Conservation (phyloP, 495 filamentous ascomycete genomes). For the Podospora tetraspora region DNA sequence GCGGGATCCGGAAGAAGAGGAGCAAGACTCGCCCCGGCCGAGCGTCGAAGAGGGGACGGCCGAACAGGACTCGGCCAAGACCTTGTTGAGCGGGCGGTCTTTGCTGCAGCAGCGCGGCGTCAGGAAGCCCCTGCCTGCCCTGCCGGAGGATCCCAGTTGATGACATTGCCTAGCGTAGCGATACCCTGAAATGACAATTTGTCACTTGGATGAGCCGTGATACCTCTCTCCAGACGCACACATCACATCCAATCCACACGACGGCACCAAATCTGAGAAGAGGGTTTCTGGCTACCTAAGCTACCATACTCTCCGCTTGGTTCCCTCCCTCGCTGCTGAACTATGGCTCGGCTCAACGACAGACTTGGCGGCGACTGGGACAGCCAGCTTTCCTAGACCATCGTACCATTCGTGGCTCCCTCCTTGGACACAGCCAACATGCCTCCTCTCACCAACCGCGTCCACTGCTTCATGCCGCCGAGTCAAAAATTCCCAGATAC, state of each 20-base stretch:
- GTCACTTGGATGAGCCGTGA: neutral
- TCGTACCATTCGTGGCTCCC: slow-evolving; percentile 25
- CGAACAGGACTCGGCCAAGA: slow-evolving; percentile 2
- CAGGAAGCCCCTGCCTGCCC: slow-evolving; percentile 46
- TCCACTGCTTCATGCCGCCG: slow-evolving; percentile 7
- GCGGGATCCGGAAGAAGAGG: neutral
- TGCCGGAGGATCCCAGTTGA: slow-evolving; percentile 42
- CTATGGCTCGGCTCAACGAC: slow-evolving; percentile 12
- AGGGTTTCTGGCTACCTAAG: neutral
- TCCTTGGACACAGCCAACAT: slow-evolving; percentile 30
- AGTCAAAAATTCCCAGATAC: slow-evolving; percentile 4
- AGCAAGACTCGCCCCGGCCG: neutral
- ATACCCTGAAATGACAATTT: neutral
- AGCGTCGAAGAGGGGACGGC: neutral
- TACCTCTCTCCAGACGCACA: neutral
- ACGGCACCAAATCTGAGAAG: neutral
- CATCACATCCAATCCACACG: too few species aligned
- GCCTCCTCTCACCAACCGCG: slow-evolving; percentile 14
- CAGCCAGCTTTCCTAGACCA: slow-evolving; percentile 33
- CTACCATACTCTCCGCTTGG: neutral
- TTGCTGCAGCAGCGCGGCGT: slow-evolving; percentile 19
- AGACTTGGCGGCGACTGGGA: slow-evolving; percentile 23
- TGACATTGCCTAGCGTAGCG: neutral
- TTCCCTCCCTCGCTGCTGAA: neutral
- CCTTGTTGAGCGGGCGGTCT: slow-evolving; percentile 9